These are phyloP conservation scores for Reticulomyxa filosa DNA, from an alignment of 78 protist species.

Conservation along the genomic window DNA sequence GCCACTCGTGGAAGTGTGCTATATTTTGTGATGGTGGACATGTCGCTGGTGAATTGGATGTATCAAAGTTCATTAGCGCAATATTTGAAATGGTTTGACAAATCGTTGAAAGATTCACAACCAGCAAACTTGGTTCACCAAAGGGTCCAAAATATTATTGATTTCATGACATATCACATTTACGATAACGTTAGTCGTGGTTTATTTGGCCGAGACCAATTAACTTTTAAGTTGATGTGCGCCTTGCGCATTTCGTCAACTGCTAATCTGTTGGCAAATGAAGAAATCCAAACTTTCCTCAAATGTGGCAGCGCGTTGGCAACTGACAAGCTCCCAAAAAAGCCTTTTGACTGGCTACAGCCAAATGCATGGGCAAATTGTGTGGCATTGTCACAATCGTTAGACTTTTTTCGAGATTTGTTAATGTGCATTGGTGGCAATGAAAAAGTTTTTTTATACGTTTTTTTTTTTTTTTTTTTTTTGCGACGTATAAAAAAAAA, in stretches of 20 bases:
- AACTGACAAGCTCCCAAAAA: conserved; percentile 3
- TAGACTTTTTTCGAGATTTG: conserved; percentile 15
- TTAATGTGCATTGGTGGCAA: conserved; percentile 18
- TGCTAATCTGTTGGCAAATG: neutral
- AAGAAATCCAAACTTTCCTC: conserved; percentile 16
- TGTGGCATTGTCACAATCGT: conserved; percentile 9
- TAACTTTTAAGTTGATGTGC: conserved; percentile 33
- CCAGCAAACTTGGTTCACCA: conserved; percentile 16
- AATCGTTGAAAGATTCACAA: conserved; percentile 23
- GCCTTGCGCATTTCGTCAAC: conserved; percentile 56
- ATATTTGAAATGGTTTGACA: conserved; percentile 42
- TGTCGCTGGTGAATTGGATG: conserved; percentile 49
- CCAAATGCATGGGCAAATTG: conserved; percentile 45
- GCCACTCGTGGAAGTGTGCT: conserved; percentile 58
- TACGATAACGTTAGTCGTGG: conserved; percentile 34
- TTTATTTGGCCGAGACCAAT: conserved; percentile 43
- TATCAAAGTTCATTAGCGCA: conserved; percentile 58
- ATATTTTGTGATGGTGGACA: conserved; percentile 58
- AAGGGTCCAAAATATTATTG: conserved; percentile 44
- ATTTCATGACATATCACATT: conserved; percentile 17
- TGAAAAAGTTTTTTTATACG: no score
- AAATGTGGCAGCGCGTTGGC: conserved; percentile 56
- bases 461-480: no score
- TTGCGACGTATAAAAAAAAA: no score
- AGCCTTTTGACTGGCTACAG: conserved; percentile 40